Evolutionary conservation across 371 early-diverging fungal species (phyloP), one percentile per base, ranked within the genome.

Genomic region (Saksenaea vasiformis): DNA sequence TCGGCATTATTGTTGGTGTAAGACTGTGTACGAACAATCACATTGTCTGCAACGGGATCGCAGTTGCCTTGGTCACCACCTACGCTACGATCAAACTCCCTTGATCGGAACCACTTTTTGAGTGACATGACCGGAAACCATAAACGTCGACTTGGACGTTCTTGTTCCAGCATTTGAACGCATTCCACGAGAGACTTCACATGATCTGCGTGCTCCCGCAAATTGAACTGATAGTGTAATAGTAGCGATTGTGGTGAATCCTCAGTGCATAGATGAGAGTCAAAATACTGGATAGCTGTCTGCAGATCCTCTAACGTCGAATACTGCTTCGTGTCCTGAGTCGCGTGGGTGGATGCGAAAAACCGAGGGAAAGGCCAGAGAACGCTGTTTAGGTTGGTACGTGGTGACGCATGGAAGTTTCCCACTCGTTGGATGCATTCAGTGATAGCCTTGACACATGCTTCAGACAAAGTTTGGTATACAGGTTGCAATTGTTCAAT

Each of bases 311-410:
- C 19, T 10, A 47, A 22, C 9, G 55, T 22, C 22, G 38, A 34
- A 35, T 54, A 54, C 1, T 11, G 58, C 24, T 57, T 39, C 22
- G 39, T 15, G 2, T 62, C 62, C 10, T 62, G 38, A 34, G 5
- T 26, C 37, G 37, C 19, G 31, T 35, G 43, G 31, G 55, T 62
- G 1, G 54, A 19, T 41, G 47, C 9, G 64, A 73, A 73, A 8
- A 76, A 19, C 11, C 77, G 59, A 19, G 73, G 73, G 37, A 76
- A 76, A 4, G 77, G 77, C 77, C 77, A 76, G 0, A 76, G 36
- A 3, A 73, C 51, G 47, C 71, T 73, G 28, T 71, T 76, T 13
- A 67, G 43, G 1, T 60, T 55, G 10, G 71, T 73, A 15, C 66
- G 66, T 2, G 73, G 57, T 53, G 59, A 64, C 7, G 67, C 59